Percentiles rank a stretch among this genome's conserved stretches.
These are phyloP conservation scores for Aegle marmelos DNA, from an alignment of 345 rosid genomes.

Conservation along the genomic window DNA sequence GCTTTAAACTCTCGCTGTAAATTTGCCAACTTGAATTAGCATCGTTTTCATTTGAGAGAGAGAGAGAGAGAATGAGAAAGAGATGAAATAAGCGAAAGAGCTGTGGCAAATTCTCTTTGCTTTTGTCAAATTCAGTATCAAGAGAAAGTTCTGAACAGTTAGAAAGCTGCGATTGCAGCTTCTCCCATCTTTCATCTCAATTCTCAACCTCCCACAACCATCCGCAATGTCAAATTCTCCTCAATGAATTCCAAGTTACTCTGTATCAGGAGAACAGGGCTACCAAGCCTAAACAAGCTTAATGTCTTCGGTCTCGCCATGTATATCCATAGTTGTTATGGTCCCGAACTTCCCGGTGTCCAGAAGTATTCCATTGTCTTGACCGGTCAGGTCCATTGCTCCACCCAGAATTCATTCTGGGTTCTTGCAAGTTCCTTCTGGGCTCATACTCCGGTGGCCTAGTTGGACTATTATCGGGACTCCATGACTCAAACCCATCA, in stretches of 20 bases:
- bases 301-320: conserved; percentile 45
- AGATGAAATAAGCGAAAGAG: background rate
- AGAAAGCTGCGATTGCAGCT: conserved; percentile 13
- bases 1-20: background rate
- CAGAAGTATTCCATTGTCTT: conserved; percentile 45
- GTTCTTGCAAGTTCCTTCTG: conserved; percentile 35
- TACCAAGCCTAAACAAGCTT: background rate
- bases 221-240: background rate
- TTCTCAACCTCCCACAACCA: too few relatives aligned
- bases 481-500: conserved; percentile 81
- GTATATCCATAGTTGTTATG: conserved; percentile 41
- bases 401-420: conserved; percentile 25
- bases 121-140: conserved; percentile 21
- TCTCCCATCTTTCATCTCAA: background rate
- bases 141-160: conserved; percentile 2
- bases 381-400: conserved; percentile 34
- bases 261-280: background rate
- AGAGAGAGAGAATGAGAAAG: too few relatives aligned
- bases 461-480: conserved; percentile 75
- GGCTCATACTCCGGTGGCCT: conserved; percentile 35
- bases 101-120: background rate
- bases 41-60: background rate
- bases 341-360: conserved; percentile 47
- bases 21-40: background rate
- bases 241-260: background rate